These are phyloP conservation scores for Pluteus cervinus DNA, from an alignment of 768 basidiomycete species.

Conservation along the genomic window DNA sequence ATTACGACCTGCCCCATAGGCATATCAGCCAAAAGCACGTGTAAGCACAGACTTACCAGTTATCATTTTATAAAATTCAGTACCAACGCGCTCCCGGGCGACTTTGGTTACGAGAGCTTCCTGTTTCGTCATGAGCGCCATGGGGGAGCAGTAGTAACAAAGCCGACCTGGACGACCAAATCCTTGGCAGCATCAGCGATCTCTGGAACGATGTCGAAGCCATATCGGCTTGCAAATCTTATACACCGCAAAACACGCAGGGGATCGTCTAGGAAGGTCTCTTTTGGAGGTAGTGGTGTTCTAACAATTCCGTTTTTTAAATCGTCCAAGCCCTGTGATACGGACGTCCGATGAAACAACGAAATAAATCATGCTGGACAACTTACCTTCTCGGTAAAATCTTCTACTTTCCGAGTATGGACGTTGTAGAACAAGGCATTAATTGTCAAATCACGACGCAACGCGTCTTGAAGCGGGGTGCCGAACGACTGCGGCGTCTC, in stretches of 20 bases:
- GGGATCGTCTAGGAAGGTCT: conserved; percentile 94
- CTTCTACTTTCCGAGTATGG: conserved; percentile 80
- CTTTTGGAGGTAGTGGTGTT: conserved; percentile 79
- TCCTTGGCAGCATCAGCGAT: conserved; percentile 59
- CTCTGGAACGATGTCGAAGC: conserved; percentile 69
- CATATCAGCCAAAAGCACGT: conserved; percentile 1
- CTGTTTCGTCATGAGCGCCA: too few relatives aligned
- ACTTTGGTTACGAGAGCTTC: conserved; percentile 72
- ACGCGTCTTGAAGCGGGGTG: conserved; percentile 86
- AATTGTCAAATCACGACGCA: conserved; percentile 89
- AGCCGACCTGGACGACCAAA: conserved; percentile 53
- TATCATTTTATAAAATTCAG: conserved; percentile 93
- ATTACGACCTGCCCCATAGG: conserved; percentile 49
- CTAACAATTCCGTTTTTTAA: conserved; percentile 72
- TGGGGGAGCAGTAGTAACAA: too few relatives aligned
- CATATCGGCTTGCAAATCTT: conserved; percentile 87
- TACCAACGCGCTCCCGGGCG: conserved; percentile 85
- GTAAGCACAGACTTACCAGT: conserved; percentile 44
- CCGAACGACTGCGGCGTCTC: conserved; percentile 65
- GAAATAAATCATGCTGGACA: not conserved
- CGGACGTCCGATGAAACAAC: conserved; percentile 8
- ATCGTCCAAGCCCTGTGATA: conserved; percentile 73
- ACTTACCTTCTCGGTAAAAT: conserved; percentile 71
- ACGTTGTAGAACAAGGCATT: conserved; percentile 97
- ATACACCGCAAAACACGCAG: conserved; percentile 87